Evolutionary conservation across 192 early-diverging fungal genomes (phyloP), one percentile per base, ranked within the genome.

Genomic region (Chytriomyces hyalinus): DNA sequence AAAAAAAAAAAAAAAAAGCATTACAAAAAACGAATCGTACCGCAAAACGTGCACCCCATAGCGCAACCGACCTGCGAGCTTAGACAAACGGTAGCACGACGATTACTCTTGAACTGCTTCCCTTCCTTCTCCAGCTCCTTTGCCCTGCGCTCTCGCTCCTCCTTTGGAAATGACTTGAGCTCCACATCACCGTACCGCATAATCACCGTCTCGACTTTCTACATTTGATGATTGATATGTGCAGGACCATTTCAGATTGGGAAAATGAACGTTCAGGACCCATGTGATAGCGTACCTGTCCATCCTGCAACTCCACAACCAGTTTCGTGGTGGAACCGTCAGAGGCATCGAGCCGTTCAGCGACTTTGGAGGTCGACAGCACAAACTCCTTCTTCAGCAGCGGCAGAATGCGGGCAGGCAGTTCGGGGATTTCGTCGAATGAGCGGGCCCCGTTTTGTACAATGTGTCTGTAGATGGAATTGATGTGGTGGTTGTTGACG

Each of bases 1-100:
- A 1, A 15, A 36, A 2, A n/a, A 49, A 67, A 66, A n/a, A 17
- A 75, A 10, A 67, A 22, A 13, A 74, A 69, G 3, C 8, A 24
- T 2, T 62, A 77, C 5, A 22, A 46, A 26, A 28, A 5, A 2
- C 26, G 20, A 47, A 46, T 24, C 68, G 48, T 68, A 77, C 67
- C 86, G 73, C 87, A 89, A 74, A 89, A 89, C 0, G 87, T 89
- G 65, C 88, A 89, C 5, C 80, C 88, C 85, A 89, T 89, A 11
- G 82, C 83, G 65, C 86, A 88, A 13, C 87, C 88, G 24, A 88
- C 84, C 70, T 89, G 84, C 53, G 79, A 81, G n/a, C 80, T 82
- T 1, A 89, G 81, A 70, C 87, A 89, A 8, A 89, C 75, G 22
- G 87, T 89, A 4, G 87, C 87, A 17, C 87, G 47, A 61, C 82